phyloP scores from a whole-genome alignment of 306 rosid species.

The Boehmeria nivea region DNA sequence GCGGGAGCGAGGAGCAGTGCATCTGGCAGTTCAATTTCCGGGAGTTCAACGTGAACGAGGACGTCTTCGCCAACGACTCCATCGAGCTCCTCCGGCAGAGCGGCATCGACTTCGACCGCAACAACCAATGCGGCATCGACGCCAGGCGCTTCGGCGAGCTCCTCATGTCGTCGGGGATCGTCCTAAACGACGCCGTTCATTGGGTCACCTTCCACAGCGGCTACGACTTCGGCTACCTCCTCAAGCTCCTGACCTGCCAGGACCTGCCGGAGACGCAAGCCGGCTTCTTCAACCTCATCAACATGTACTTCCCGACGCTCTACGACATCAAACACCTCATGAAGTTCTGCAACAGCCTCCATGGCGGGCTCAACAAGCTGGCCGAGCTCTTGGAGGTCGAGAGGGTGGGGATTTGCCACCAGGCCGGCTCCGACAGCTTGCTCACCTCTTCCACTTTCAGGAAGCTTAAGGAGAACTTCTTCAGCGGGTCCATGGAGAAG shows the following conservation, averaged over 20 bases:
- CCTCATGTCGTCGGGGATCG: constrained; percentile 38
- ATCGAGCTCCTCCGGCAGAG: constrained; percentile 38
- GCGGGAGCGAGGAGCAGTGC: constrained; percentile 23
- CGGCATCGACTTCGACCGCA: constrained; percentile 35
- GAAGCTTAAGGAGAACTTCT: constrained; percentile 37
- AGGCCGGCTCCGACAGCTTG: constrained; percentile 48
- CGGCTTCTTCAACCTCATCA: constrained; percentile 34
- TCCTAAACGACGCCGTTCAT: constrained; percentile 30
- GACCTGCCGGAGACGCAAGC: constrained; percentile 31
- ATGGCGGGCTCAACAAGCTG: constrained; percentile 39
- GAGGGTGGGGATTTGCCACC: constrained; percentile 35
- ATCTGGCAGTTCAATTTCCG: constrained; percentile 43
- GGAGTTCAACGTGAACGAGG: constrained; percentile 28
- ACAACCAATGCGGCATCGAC: constrained; percentile 31
- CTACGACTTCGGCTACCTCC: constrained; percentile 41
- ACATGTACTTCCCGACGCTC: constrained; percentile 30
- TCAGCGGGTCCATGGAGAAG: constrained; percentile 37
- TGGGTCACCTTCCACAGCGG: constrained; percentile 49
- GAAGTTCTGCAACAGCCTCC: constrained; percentile 46
- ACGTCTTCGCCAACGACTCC: constrained; percentile 37
- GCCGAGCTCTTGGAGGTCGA: constrained; percentile 44
- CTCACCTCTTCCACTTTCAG: constrained; percentile 37
- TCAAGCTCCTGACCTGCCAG: constrained; percentile 34
- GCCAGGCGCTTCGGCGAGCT: constrained; percentile 33
- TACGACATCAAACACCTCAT: constrained; percentile 46